These are phyloP conservation scores for Suillus brevipes DNA, from an alignment of 768 basidiomycete species.

Conservation along the genomic window DNA sequence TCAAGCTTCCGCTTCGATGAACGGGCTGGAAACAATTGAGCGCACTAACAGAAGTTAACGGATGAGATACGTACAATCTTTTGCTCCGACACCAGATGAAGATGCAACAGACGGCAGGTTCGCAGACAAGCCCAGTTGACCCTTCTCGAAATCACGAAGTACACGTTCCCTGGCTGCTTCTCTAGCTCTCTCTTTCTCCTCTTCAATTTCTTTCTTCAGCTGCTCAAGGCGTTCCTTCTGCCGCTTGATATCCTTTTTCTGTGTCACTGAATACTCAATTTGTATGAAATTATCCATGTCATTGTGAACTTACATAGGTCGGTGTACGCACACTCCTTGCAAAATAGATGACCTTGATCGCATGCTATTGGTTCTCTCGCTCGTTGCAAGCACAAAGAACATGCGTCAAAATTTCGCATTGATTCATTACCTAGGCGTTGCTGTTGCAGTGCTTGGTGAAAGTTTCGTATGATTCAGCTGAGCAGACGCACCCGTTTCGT, in stretches of 20 bases:
- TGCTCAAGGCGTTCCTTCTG: constrained; percentile 79
- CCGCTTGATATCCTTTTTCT: constrained; percentile 92
- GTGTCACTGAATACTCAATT: constrained; percentile 55
- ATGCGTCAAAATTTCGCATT: constrained; percentile 90
- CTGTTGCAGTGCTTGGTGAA: constrained; percentile 17
- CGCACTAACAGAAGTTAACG: not conserved
- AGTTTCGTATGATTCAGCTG: not conserved
- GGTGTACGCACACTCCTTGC: constrained; percentile 90
- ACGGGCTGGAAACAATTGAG: constrained; percentile 39
- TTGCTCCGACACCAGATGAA: constrained; percentile 39
- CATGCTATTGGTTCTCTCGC: constrained; percentile 87
- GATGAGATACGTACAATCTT: constrained; percentile 36
- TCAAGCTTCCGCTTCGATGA: constrained; percentile 84
- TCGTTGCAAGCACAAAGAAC: constrained; percentile 81
- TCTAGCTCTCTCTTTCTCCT: constrained; percentile 67
- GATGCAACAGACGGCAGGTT: constrained; percentile 33
- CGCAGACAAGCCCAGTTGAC: constrained; percentile 71
- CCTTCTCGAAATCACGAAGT: constrained; percentile 84
- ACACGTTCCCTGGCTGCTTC: constrained; percentile 86
- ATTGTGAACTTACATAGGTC: constrained; percentile 65
- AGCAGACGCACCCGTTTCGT: constrained; percentile 61
- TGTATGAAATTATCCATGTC: constrained; percentile 10
- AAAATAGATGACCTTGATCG: constrained; percentile 86
- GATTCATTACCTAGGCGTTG: constrained; percentile 75
- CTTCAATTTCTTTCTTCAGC: constrained; percentile 77